Conservation (phyloP, 108 stramenopile species). For the Cyclotella cryptica region DNA sequence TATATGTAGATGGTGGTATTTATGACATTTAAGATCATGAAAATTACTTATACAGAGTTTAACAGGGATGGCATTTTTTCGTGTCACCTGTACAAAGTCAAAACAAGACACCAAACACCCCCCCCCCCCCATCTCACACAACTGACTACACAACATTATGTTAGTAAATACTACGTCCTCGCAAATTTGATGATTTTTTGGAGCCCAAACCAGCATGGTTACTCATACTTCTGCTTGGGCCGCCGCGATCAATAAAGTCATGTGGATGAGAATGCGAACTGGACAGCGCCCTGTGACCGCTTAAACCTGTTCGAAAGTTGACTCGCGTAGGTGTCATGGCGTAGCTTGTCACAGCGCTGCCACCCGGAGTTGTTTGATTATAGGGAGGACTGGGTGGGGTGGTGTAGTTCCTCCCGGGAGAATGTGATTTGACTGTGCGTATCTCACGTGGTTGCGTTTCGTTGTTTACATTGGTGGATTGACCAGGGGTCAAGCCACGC, state of each 20-base stretch:
- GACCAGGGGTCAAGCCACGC: not conserved
- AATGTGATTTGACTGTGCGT: constrained; percentile 43
- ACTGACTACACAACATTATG: not conserved
- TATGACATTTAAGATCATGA: too few relatives aligned
- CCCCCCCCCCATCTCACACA: not conserved
- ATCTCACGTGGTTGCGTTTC: constrained; percentile 31
- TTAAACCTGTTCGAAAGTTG: constrained; percentile 81
- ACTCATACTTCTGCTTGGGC: constrained; percentile 60
- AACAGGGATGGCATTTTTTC: too few relatives aligned
- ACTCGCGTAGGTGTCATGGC: constrained; percentile 50
- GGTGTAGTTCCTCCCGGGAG: constrained; percentile 34
- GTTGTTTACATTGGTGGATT: not conserved
- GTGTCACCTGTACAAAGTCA: constrained; percentile 3
- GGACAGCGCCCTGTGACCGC: constrained; percentile 70
- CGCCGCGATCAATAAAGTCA: constrained; percentile 55
- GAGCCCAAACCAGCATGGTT: constrained; percentile 67
- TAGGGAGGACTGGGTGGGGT: constrained; percentile 65
- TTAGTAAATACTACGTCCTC: constrained; percentile 46
- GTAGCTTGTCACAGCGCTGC: constrained; percentile 23
- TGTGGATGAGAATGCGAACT: constrained; percentile 71
- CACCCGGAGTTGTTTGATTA: constrained; percentile 29
- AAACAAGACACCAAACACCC: not conserved
- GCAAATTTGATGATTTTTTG: constrained; percentile 44
- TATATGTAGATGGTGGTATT: too few relatives aligned
- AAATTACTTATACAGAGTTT: too few relatives aligned